Evolutionary conservation across 768 basidiomycete genomes (phyloP), one percentile per base, ranked within the genome.

Genomic region (Infundibulicybe gibba): DNA sequence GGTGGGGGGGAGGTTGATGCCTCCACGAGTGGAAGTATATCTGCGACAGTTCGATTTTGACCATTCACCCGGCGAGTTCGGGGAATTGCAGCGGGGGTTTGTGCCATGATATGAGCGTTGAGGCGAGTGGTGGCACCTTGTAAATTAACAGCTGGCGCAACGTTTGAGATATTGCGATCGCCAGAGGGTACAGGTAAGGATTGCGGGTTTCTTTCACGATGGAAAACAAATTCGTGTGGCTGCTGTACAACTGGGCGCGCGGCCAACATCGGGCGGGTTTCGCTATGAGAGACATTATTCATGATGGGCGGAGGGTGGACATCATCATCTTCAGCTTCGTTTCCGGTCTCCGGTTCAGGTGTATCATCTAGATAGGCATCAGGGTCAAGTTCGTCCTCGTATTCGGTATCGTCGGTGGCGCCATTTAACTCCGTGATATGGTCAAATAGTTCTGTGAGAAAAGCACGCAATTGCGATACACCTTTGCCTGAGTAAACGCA

Each of bases 401-500:
- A 79, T 50, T 83, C 83, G 53, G 87, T 83, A 1, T 79, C 83
- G 54, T 81, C 81, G 56, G 83, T 85, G 39, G 76, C 85, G 20
- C 77, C 80, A 53, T 79, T 83, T 72, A 78, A 72, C 56, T 88
- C 87, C 2, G 80, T 85, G 56, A 90, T 84, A 50, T 80, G 80
- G 54, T 84, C 83, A 61, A 85, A 89, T 12, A 87, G 63, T 49
- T 86, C 85, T 5, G 79, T 85, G 40, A 99, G 70, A 63, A 83
- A 94, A 14, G 80, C 70, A 30, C 95, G 79, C 15, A 99, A 76
- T 41, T 92, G 84, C 10, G 77, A 69, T 2, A 99, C 90, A 6
- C 95, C 94, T 54, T 85, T 84, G 16, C 93, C 91, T 10, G 95
- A 97, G 70, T 90, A 99, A 13, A 99, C 97, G 65, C 97, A 98